These are phyloP conservation scores for Hypoxylon sp. DNA, from an alignment of 2,329 filamentous ascomycete species.

Conservation along the genomic window DNA sequence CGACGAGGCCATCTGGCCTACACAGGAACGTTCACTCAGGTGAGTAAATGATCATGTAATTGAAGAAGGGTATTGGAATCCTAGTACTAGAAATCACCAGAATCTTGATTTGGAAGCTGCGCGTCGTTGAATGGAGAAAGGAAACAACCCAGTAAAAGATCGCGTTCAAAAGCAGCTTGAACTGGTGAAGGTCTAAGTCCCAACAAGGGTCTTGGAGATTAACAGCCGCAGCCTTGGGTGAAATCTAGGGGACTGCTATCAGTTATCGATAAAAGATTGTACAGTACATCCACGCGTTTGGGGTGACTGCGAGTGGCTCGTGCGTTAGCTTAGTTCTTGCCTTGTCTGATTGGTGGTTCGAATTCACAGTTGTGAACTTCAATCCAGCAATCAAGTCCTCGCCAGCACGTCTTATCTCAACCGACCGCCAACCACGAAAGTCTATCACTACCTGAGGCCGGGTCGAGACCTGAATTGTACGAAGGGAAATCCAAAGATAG, in stretches of 20 bases:
- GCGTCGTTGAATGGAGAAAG: neutral
- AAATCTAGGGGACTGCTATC: conserved; percentile 22
- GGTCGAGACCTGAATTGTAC: conserved; percentile 28
- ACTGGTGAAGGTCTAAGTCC: conserved; percentile 11
- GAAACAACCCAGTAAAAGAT: conserved; percentile 7
- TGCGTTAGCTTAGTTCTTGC: conserved; percentile 38
- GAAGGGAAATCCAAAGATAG: conserved; percentile 27
- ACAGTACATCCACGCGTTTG: neutral
- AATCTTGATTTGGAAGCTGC: neutral
- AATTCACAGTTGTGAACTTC: conserved; percentile 38
- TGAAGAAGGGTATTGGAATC: conserved; percentile 3
- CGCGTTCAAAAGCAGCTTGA: conserved; percentile 13
- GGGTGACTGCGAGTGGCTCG: conserved; percentile 28
- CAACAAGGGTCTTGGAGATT: conserved; percentile 13
- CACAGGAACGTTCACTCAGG: conserved; percentile 13
- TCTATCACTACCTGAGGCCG: conserved; percentile 22
- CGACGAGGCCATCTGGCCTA: conserved; percentile 49
- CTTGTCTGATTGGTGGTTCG: conserved; percentile 33
- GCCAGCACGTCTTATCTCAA: conserved; percentile 26
- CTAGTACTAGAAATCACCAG: neutral
- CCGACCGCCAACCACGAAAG: conserved; percentile 30
- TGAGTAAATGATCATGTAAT: conserved; percentile 27
- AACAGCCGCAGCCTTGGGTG: conserved; percentile 11
- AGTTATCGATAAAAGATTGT: conserved; percentile 29
- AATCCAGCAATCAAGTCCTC: conserved; percentile 28